These are phyloP conservation scores for Neopestalotiopsis clavispora DNA, from an alignment of 2,329 filamentous ascomycete species.

Conservation along the genomic window DNA sequence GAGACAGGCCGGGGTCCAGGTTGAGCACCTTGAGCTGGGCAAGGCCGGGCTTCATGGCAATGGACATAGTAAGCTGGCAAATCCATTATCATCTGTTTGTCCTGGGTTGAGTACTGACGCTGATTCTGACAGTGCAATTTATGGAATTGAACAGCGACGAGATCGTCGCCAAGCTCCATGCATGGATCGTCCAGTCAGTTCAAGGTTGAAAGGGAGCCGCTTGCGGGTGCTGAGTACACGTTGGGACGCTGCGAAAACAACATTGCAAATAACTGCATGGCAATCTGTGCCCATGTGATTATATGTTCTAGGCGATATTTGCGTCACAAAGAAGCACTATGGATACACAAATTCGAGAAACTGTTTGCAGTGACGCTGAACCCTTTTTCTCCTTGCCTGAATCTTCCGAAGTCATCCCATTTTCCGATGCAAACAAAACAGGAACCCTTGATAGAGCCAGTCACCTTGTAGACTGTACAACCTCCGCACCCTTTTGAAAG, in stretches of 20 bases:
- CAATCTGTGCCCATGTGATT: background rate
- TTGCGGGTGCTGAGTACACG: too few relatives aligned
- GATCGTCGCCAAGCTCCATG: constrained; percentile 15
- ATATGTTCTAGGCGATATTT: background rate
- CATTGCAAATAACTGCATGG: background rate
- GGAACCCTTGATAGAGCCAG: background rate
- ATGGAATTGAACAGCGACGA: constrained; percentile 18
- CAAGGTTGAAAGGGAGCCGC: background rate
- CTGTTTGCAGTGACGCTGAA: background rate
- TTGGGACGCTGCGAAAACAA: too few relatives aligned
- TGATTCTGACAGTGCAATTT: constrained; percentile 1
- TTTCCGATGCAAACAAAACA: background rate
- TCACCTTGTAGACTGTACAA: background rate
- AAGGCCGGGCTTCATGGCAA: constrained; percentile 17
- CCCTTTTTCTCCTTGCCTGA: background rate
- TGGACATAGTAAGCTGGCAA: constrained; percentile 1
- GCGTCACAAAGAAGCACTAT: background rate
- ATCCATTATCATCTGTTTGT: background rate
- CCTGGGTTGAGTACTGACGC: background rate
- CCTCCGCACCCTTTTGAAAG: background rate
- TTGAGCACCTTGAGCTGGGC: constrained; percentile 14
- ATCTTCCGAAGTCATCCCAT: background rate
- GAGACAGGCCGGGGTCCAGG: constrained; percentile 20
- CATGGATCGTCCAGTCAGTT: constrained; percentile 13
- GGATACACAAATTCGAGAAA: background rate